Base-by-base conservation (phyloP, 1,284 basidiomycete species). In the Ganoderma lucidum region DNA sequence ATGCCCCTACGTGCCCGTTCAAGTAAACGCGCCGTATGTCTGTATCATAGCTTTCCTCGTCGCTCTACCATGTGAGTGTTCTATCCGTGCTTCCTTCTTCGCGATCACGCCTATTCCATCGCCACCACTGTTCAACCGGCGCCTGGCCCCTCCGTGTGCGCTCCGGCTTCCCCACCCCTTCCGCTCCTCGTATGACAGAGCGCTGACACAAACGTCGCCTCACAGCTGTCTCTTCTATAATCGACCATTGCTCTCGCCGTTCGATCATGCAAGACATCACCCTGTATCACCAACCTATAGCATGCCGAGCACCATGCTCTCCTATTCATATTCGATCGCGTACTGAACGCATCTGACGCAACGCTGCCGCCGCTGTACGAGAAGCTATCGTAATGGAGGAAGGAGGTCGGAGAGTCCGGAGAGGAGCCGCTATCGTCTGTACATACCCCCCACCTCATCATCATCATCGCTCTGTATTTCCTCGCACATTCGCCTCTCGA, bases 1-100 rank as follows among this genome's bases (percentile, higher is more conserved):
- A 93, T 77, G 81, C 87, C n/a, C 86, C 87, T 53, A 85, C 82
- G 76, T 92, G 90, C 83, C 91, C 91, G 41, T 92, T 92, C 89
- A 79, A 77, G 76, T 80, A 71, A 74, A 45, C 71, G 70, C 70
- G 67, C 53, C 23, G 58, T 51, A 35, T 67, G 35, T 65, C 60
- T 74, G 73, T 76, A 72, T 73, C 64, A 71, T 73, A 69, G 65
- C 59, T 75, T 56, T 32, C 53, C 67, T 62, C 72, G 62, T 69
- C 70, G 70, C 68, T 71, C 69, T 68, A 65, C 72, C 59, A 70
- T 73, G 74, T 75, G 74, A 75, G 74, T 75, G 30, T 48, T 51
- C 14, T n/a, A 19, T 48, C 64, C 39, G 37, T 55, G 32, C 62
- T 63, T 55, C 61, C n/a, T 58, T 41, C 62, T 45, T 68, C 69